Conservation (phyloP, 2,329 filamentous ascomycete genomes). For the Claviceps fusiformis region DNA sequence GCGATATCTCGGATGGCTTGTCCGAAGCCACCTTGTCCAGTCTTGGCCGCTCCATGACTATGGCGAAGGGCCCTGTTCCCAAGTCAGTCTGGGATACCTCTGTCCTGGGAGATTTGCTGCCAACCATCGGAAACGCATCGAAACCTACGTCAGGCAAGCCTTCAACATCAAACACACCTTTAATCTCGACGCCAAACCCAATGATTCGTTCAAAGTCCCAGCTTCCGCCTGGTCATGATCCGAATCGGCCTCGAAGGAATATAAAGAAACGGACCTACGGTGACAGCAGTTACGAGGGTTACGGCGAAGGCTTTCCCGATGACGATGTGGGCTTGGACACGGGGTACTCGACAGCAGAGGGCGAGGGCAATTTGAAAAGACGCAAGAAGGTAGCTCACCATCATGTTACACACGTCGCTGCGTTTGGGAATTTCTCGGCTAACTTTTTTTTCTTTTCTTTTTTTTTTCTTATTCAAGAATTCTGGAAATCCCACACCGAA, state of each 20-base stretch:
- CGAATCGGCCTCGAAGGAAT: conserved; percentile 46
- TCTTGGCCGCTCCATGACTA: conserved; percentile 38
- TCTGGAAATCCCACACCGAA: conserved; percentile 29
- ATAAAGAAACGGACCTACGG: conserved; percentile 66
- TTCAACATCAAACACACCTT: conserved; percentile 40
- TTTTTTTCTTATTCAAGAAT: conserved; percentile 22
- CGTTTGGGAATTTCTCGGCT: background rate
- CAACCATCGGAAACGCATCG: conserved; percentile 24
- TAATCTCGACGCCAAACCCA: conserved; percentile 20
- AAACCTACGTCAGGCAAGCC: conserved; percentile 31
- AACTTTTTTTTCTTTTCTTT: conserved; percentile 10
- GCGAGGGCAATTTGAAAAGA: conserved; percentile 51
- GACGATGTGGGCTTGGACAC: conserved; percentile 45
- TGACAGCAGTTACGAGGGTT: conserved; percentile 62
- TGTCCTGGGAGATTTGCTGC: conserved; percentile 42
- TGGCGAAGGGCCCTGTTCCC: conserved; percentile 43
- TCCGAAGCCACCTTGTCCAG: conserved; percentile 27
- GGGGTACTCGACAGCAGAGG: conserved; percentile 60
- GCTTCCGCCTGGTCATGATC: conserved; percentile 28
- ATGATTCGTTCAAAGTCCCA: conserved; percentile 25
- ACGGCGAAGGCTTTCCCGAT: conserved; percentile 57
- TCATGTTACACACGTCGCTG: background rate
- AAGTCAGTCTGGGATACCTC: conserved; percentile 43
- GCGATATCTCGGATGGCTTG: conserved; percentile 41
- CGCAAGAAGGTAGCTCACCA: conserved; percentile 44